A percentile compares a stretch with the other conserved stretches of the same genome.
Conservation (phyloP, 1,284 basidiomycete species). For the Apiotrichum akiyoshidainum region DNA sequence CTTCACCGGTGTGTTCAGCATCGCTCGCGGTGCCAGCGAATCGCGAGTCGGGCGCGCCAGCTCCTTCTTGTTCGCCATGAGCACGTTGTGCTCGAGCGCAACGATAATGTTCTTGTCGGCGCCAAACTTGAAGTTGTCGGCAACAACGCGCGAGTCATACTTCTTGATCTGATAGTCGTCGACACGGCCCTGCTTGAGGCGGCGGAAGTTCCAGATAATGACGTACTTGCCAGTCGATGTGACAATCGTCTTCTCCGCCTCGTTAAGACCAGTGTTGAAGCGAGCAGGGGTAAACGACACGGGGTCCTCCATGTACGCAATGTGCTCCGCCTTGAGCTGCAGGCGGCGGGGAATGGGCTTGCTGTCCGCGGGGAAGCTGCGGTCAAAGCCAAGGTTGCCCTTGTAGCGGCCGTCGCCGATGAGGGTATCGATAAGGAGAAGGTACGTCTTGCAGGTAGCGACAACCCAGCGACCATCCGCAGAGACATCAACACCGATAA, state of each 20-base stretch:
- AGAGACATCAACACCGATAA: slow-evolving; percentile 90
- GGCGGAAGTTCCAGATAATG: slow-evolving; percentile 91
- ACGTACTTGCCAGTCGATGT: slow-evolving; percentile 95
- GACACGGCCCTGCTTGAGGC: slow-evolving; percentile 84
- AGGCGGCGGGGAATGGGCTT: slow-evolving; percentile 89
- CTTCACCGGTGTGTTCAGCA: slow-evolving; percentile 30
- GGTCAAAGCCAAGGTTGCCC: slow-evolving; percentile 85
- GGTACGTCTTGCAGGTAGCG: slow-evolving; percentile 91
- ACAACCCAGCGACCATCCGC: slow-evolving; percentile 92
- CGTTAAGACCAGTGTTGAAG: slow-evolving; percentile 84
- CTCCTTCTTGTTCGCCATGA: slow-evolving; percentile 89
- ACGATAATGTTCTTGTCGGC: slow-evolving; percentile 96
- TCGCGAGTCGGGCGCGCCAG: slow-evolving; percentile 55
- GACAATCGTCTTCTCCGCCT: slow-evolving; percentile 90
- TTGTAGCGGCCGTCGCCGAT: slow-evolving; percentile 87
- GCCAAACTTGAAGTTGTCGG: slow-evolving; percentile 93
- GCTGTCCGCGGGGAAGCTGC: slow-evolving; percentile 88
- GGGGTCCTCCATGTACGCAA: slow-evolving; percentile 87
- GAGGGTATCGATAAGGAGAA: slow-evolving; percentile 90
- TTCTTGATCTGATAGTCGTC: slow-evolving; percentile 93
- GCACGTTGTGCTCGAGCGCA: slow-evolving; percentile 88
- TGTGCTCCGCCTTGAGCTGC: slow-evolving; percentile 86
- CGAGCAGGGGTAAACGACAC: slow-evolving; percentile 90
- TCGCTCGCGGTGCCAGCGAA: slow-evolving; percentile 10
- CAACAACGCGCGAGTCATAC: slow-evolving; percentile 90